phyloP scores from a whole-genome alignment of 75 land plant genomes.

The Azolla pinnata region DNA sequence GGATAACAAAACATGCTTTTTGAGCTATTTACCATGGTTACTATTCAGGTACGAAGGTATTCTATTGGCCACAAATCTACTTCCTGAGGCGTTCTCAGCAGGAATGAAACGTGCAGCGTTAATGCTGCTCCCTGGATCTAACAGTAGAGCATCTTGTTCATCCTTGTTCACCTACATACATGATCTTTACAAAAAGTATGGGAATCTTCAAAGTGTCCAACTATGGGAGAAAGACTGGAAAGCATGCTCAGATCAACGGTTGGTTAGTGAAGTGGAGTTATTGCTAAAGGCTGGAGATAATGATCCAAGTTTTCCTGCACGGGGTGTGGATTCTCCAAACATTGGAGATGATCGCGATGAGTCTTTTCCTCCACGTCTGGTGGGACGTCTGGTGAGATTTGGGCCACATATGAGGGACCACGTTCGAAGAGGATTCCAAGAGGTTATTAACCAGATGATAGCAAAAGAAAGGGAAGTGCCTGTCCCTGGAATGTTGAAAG shows the following conservation, averaged over 20 bases:
- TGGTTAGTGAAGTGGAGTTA: conserved; percentile 73
- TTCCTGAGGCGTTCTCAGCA: conserved; percentile 68
- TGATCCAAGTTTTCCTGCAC: conserved; percentile 39
- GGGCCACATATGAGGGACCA: conserved; percentile 60
- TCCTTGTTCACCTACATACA: conserved; percentile 45
- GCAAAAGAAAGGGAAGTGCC: conserved; percentile 59
- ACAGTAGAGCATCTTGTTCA: conserved; percentile 54
- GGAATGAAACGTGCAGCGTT: conserved; percentile 52
- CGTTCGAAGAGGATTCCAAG: conserved; percentile 53
- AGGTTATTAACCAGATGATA: conserved; percentile 34
- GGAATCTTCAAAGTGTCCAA: conserved; percentile 46
- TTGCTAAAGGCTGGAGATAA: conserved; percentile 37
- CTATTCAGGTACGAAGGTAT: conserved; percentile 78
- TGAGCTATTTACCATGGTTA: no score
- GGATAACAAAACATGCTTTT: no score
- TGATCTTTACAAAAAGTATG: conserved; percentile 62
- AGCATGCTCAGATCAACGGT: conserved; percentile 61
- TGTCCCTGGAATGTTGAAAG: conserved; percentile 15
- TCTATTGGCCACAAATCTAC: conserved; percentile 57
- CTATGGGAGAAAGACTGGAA: conserved; percentile 80
- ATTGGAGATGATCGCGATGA: conserved; percentile 76
- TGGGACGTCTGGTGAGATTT: conserved; percentile 43
- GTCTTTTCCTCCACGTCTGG: conserved; percentile 57
- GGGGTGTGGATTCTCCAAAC: conserved; percentile 39
- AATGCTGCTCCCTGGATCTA: conserved; percentile 39